phyloP scores from a whole-genome alignment of 139 green algal genomes.

The Spirogloea muscicola region DNA sequence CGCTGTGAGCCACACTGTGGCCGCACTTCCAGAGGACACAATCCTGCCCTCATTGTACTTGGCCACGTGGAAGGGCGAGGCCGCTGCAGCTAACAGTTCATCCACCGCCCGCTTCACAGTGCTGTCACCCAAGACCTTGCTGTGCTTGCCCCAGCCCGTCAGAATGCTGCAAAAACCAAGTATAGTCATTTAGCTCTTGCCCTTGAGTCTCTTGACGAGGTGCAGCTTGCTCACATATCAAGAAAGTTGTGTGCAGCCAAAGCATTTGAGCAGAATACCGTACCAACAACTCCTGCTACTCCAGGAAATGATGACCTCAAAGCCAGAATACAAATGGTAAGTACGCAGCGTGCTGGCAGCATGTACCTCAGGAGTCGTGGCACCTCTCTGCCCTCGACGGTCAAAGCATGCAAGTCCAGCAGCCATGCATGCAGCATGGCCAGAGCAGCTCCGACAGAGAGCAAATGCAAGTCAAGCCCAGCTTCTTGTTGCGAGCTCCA shows the following conservation, averaged over 20 bases:
- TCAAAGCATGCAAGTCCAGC: constrained; percentile 9
- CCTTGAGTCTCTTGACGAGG: no score
- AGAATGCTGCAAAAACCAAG: constrained; percentile 37
- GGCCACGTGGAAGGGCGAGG: constrained; percentile 25
- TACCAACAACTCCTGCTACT: no score
- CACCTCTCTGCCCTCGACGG: constrained; percentile 2
- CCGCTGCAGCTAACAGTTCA: neutral
- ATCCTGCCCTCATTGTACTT: constrained; percentile 27
- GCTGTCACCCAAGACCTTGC: constrained; percentile 36
- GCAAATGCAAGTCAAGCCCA: constrained; percentile 40
- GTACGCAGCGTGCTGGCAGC: no score
- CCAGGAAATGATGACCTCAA: no score
- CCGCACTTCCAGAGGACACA: constrained; percentile 14
- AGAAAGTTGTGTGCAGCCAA: no score
- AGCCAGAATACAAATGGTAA: no score
- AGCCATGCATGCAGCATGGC: constrained; percentile 41
- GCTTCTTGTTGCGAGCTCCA: no score
- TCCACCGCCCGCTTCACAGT: constrained; percentile 34
- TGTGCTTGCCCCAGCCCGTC: constrained; percentile 31
- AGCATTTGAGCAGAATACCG: no score
- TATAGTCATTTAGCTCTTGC: no score
- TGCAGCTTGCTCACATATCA: no score
- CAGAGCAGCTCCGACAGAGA: constrained; percentile 34
- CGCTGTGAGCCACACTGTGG: constrained; percentile 1
- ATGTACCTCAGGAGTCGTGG: constrained; percentile 15